A percentile compares a stretch with the other conserved stretches of the same genome.
Conservation (phyloP, 2,329 filamentous ascomycete species). For the Hirsutella rhossiliensis region DNA sequence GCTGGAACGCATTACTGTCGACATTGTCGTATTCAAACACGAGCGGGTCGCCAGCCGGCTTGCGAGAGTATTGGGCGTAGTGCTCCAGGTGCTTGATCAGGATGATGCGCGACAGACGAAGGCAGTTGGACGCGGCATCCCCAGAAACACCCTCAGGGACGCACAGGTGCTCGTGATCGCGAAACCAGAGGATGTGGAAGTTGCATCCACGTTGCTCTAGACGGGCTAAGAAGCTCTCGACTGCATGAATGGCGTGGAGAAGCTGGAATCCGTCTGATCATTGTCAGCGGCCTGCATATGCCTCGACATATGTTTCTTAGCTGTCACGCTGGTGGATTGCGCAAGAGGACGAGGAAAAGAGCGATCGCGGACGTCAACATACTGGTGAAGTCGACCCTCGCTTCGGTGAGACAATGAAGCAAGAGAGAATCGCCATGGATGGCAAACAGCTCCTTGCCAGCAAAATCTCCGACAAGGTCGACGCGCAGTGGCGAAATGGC, state of each 20-base stretch:
- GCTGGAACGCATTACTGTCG: constrained; percentile 34
- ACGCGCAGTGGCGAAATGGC: constrained; percentile 23
- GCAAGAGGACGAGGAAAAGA: background rate
- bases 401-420: constrained; percentile 47
- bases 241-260: constrained; percentile 56
- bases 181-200: constrained; percentile 62
- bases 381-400: constrained; percentile 47
- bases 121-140: constrained; percentile 28
- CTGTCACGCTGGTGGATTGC: too few relatives aligned
- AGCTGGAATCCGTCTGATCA: constrained; percentile 51
- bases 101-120: constrained; percentile 47
- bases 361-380: background rate
- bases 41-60: constrained; percentile 14
- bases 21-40: constrained; percentile 32
- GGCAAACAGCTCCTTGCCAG: constrained; percentile 59
- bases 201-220: constrained; percentile 53
- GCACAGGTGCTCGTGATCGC: constrained; percentile 39
- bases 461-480: constrained; percentile 65
- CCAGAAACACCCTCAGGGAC: constrained; percentile 13
- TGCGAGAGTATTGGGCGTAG: background rate
- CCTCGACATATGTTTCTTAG: background rate
- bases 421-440: constrained; percentile 66
- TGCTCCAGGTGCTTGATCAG: constrained; percentile 50
- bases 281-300: background rate
- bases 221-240: constrained; percentile 52